phyloP scores from a whole-genome alignment of 208 protist genomes.

The Leishmania turanica region DNA sequence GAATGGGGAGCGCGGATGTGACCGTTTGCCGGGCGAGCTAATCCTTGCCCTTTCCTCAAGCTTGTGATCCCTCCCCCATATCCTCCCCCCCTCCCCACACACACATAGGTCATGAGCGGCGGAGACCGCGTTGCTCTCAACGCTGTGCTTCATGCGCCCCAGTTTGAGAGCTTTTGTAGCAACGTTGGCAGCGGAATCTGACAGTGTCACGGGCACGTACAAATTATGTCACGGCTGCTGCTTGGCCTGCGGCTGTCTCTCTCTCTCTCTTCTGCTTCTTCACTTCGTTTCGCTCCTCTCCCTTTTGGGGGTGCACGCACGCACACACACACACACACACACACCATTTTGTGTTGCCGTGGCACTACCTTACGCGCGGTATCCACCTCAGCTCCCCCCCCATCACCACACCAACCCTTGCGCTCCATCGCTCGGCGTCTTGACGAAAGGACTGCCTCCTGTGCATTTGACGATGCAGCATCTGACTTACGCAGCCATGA shows the following conservation, averaged over 20 bases:
- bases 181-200: neutral
- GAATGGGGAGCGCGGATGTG: neutral
- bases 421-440: too few relatives aligned
- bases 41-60: neutral
- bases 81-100: neutral
- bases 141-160: neutral
- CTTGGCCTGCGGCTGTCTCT: neutral
- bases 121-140: too few relatives aligned
- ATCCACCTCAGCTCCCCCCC: neutral
- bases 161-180: neutral
- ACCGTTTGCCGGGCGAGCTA: neutral
- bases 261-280: neutral
- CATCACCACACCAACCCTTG: neutral
- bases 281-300: too few relatives aligned
- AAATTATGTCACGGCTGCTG: neutral
- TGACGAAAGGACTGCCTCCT: neutral
- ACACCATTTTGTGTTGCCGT: neutral
- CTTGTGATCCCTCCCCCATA: neutral
- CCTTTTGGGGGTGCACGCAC: neutral
- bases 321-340: slow-evolving; percentile 2
- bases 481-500: slow-evolving; percentile 60
- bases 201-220: neutral
- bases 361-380: neutral
- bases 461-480: slow-evolving; percentile 36
- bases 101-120: neutral